A percentile compares a stretch with the other conserved stretches of the same genome.
Evolutionary conservation across 345 rosid species (phyloP).

Genomic region (Moricandia moricandioides): DNA sequence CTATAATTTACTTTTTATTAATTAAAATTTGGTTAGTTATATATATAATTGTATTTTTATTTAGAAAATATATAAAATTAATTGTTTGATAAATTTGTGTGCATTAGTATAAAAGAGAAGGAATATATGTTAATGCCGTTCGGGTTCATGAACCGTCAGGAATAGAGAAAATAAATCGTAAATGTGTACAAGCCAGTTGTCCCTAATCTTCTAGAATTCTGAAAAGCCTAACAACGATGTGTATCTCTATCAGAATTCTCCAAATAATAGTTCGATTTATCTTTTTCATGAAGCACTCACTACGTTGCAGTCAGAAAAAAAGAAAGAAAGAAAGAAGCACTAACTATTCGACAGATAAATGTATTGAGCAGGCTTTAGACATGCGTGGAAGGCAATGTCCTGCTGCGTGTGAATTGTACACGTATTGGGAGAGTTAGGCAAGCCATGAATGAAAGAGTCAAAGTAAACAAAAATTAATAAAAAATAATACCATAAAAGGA

Average conservation of each 20-base stretch:
- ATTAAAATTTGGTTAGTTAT: too few species aligned
- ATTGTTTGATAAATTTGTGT: too few species aligned
- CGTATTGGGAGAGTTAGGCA: conserved; percentile 35
- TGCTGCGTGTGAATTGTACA: conserved; percentile 26
- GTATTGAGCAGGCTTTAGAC: not conserved
- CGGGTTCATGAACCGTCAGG: conserved; percentile 22
- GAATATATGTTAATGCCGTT: conserved; percentile 5
- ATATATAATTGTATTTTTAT: too few species aligned
- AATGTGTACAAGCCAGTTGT: conserved; percentile 35
- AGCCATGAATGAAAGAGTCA: conserved; percentile 13
- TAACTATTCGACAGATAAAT: conserved; percentile 12
- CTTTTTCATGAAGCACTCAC: conserved; percentile 21
- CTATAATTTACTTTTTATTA: too few species aligned
- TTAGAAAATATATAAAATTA: too few species aligned
- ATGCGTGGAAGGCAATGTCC: conserved; percentile 18
- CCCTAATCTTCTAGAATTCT: conserved; percentile 31
- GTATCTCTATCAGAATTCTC: conserved; percentile 14
- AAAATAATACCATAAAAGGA: not conserved
- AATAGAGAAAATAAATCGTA: not conserved
- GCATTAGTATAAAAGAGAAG: too few species aligned
- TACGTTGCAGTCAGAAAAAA: not conserved
- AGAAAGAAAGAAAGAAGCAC: conserved; percentile 10
- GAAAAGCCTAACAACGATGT: conserved; percentile 31
- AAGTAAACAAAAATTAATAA: not conserved
- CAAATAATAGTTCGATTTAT: conserved; percentile 11